Evolutionary conservation across 139 green algal genomes (phyloP).

Genomic region (Yamagishiella unicocca): DNA sequence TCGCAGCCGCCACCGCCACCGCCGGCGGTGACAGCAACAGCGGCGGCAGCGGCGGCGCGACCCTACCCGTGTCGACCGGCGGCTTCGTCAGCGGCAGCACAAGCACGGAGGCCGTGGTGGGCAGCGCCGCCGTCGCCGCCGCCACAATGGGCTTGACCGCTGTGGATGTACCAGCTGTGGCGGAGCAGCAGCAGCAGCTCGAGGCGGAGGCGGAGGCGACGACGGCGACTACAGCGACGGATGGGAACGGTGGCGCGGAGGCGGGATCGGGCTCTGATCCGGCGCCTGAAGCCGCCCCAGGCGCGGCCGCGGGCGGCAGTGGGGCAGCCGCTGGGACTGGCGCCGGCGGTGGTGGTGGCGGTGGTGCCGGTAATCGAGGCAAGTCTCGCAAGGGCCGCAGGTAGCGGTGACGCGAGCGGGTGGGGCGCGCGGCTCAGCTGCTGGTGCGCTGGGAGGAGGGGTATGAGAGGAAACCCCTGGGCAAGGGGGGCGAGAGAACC

Average conservation of each 20-base stretch:
- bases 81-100: background rate
- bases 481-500: too few relatives aligned
- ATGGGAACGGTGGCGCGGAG: background rate
- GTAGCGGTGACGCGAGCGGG: background rate
- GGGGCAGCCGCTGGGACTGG: too few relatives aligned
- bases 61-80: background rate
- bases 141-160: background rate
- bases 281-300: background rate
- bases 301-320: background rate
- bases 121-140: background rate
- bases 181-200: background rate
- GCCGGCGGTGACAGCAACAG: background rate
- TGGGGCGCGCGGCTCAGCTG: too few relatives aligned
- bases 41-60: background rate
- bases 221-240: background rate
- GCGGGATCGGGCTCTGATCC: background rate
- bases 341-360: background rate
- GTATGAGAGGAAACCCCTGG: too few relatives aligned
- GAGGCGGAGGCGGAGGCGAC: background rate
- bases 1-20: background rate
- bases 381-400: background rate
- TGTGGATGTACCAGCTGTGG: background rate
- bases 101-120: background rate
- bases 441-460: too few relatives aligned
- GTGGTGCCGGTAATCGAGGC: background rate